A percentile compares a stretch with the other conserved stretches of the same genome.
phyloP scores from a whole-genome alignment of 345 rosid genomes.

The Rubroshorea leprosula region DNA sequence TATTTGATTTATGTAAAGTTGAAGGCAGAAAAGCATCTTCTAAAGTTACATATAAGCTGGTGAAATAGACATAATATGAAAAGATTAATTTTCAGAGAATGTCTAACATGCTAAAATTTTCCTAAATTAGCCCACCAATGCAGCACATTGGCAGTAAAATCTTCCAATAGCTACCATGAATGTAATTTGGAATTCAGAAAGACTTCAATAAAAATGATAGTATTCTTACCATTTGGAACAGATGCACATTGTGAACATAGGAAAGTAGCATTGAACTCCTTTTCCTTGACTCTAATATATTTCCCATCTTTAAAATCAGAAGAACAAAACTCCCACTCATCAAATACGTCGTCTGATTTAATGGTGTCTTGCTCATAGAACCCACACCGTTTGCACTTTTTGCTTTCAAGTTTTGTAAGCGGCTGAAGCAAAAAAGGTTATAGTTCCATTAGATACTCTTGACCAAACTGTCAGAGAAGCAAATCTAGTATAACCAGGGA shows the following conservation, averaged over 20 bases:
- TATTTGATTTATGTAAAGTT: no score
- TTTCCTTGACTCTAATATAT: conserved; percentile 36
- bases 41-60: no score
- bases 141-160: no score
- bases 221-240: conserved; percentile 37
- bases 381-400: conserved; percentile 95
- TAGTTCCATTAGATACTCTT: not conserved
- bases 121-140: no score
- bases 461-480: not conserved
- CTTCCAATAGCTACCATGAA: no score
- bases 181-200: no score
- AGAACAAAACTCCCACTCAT: conserved; percentile 90
- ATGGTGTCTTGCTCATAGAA: conserved; percentile 63
- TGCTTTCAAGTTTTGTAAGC: conserved; percentile 42
- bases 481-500: not conserved
- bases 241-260: conserved; percentile 49
- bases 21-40: no score
- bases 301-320: conserved; percentile 68
- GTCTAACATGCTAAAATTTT: no score
- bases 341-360: conserved; percentile 58
- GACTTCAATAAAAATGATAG: not conserved
- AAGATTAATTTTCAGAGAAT: no score
- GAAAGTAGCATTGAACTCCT: conserved; percentile 66
- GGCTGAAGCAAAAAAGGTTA: conserved; percentile 45
- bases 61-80: no score